A percentile compares a stretch with the other conserved stretches of the same genome.
These are phyloP conservation scores for Apostasia ramifera DNA, from an alignment of 106 monocot genomes.

Conservation along the genomic window DNA sequence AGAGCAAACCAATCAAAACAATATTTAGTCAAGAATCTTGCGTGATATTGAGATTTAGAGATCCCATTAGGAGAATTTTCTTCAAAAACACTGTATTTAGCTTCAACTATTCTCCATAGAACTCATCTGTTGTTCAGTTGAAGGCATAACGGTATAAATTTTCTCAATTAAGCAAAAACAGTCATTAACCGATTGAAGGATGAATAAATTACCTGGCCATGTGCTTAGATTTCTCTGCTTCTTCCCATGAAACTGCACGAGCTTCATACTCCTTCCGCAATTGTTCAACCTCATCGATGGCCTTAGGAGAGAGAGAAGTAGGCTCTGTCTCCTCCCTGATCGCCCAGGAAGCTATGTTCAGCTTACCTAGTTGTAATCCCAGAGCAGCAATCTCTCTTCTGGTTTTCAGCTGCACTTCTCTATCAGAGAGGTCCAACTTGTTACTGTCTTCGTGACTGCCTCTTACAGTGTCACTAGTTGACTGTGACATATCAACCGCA, in stretches of 20 bases:
- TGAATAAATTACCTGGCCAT: constrained; percentile 45
- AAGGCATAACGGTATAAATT: too few relatives aligned
- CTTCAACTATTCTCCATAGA: too few relatives aligned
- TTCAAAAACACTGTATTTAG: too few relatives aligned
- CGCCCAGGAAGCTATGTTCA: constrained; percentile 91
- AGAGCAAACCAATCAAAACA: too few relatives aligned
- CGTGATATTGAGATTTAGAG: too few relatives aligned
- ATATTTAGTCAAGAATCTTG: too few relatives aligned
- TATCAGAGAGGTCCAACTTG: constrained; percentile 37
- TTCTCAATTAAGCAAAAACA: neutral
- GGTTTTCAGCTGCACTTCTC: constrained; percentile 60
- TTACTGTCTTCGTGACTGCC: constrained; percentile 13
- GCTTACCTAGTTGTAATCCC: constrained; percentile 81
- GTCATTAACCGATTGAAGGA: too few relatives aligned
- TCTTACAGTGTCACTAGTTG: constrained; percentile 1
- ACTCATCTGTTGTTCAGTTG: too few relatives aligned
- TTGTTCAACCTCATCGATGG: constrained; percentile 12
- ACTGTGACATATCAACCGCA: constrained; percentile 17
- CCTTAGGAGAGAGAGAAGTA: constrained; percentile 6
- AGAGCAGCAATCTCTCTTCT: constrained; percentile 76
- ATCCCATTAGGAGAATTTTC: too few relatives aligned
- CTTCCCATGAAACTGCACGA: constrained; percentile 72
- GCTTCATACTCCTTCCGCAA: constrained; percentile 37
- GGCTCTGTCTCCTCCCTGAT: constrained; percentile 31
- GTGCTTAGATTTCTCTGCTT: constrained; percentile 68